A percentile compares a stretch with the other conserved stretches of the same genome.
Conservation (phyloP, 2,329 filamentous ascomycete genomes). For the Ceratocystiopsis minuta region DNA sequence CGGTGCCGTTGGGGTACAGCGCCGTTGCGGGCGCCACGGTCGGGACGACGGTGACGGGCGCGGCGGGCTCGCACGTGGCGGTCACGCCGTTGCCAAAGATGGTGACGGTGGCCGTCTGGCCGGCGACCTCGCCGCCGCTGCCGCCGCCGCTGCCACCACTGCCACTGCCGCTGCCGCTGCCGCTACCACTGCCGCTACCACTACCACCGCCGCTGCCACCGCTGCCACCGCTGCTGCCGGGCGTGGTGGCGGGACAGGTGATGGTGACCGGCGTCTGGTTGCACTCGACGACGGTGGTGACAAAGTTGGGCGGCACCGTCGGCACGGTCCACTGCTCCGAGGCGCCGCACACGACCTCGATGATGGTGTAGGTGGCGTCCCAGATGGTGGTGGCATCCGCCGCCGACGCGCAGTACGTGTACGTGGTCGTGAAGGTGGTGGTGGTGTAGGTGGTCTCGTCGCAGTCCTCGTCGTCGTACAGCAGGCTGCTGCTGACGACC, state of each 20-base stretch:
- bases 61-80: conserved; percentile 2
- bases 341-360: conserved; percentile 21
- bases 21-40: background rate
- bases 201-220: background rate
- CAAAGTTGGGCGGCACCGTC: conserved; percentile 9
- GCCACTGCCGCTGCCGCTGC: background rate
- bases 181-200: conserved; percentile 6
- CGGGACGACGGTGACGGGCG: background rate
- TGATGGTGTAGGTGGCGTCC: conserved; percentile 23
- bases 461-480: conserved; percentile 6
- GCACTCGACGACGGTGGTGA: conserved; percentile 8
- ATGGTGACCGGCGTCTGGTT: conserved; percentile 4
- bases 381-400: conserved; percentile 21
- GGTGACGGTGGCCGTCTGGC: background rate
- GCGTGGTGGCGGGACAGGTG: conserved; percentile 6
- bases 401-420: conserved; percentile 19
- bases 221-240: background rate
- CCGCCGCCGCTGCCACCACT: background rate
- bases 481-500: too few species aligned
- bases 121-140: too few species aligned
- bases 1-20: background rate
- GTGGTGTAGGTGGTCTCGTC: conserved; percentile 11
- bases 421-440: conserved; percentile 18
- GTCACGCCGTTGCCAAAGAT: conserved; percentile 9
- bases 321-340: conserved; percentile 24